A percentile compares a stretch with the other conserved stretches of the same genome.
These are phyloP conservation scores for Serendipita sp. DNA, from an alignment of 1,284 basidiomycete genomes.

Conservation along the genomic window DNA sequence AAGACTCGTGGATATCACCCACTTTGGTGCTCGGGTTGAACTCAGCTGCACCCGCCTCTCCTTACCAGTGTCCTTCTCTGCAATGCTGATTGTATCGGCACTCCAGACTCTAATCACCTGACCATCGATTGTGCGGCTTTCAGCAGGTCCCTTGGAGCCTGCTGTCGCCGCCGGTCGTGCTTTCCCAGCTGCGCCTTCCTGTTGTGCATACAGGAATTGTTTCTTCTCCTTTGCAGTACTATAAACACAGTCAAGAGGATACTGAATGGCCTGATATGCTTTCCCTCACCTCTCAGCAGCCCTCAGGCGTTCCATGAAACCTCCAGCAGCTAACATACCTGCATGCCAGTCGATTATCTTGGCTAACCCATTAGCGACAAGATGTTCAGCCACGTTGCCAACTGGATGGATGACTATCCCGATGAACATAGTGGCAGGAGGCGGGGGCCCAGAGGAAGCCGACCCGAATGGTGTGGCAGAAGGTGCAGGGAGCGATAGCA, in stretches of 20 bases:
- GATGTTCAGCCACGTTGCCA: slow-evolving; percentile 86
- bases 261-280: neutral
- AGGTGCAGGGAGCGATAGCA: slow-evolving; percentile 76
- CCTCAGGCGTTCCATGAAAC: slow-evolving; percentile 75
- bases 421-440: slow-evolving; percentile 75
- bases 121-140: slow-evolving; percentile 58
- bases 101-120: slow-evolving; percentile 82
- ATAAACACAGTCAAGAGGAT: neutral
- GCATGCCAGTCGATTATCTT: slow-evolving; percentile 97
- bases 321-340: slow-evolving; percentile 71
- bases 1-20: slow-evolving; percentile 16
- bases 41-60: slow-evolving; percentile 82
- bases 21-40: slow-evolving; percentile 81
- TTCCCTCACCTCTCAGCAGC: slow-evolving; percentile 53
- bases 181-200: slow-evolving; percentile 24
- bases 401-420: slow-evolving; percentile 81
- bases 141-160: slow-evolving; percentile 26
- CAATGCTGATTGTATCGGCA: slow-evolving; percentile 78
- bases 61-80: slow-evolving; percentile 52
- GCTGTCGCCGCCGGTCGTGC: slow-evolving; percentile 27
- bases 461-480: slow-evolving; percentile 70
- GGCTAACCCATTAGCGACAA: slow-evolving; percentile 75
- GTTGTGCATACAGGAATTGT: slow-evolving; percentile 64
- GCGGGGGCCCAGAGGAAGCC: slow-evolving; percentile 42
- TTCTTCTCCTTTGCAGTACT: slow-evolving; percentile 67